A percentile compares a stretch with the other conserved stretches of the same genome.
Conservation (phyloP, 352 stramenopile species). For the Aphanomyces astaci region DNA sequence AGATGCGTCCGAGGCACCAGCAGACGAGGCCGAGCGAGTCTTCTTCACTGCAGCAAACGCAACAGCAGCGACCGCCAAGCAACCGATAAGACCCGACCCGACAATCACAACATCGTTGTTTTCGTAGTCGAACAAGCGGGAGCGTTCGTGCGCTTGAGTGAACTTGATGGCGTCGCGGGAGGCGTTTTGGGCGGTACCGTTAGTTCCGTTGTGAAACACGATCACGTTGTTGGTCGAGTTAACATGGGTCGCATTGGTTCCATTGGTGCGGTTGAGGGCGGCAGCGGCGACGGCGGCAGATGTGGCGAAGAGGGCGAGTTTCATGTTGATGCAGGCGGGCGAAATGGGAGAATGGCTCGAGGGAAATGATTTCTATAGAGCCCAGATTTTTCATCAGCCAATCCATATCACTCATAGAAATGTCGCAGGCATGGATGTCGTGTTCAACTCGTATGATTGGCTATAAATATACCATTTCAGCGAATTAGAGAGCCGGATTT, state of each 20-base stretch:
- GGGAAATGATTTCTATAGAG: background rate
- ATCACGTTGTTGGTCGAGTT: background rate
- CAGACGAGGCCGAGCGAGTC: too few species aligned
- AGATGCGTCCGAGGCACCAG: background rate
- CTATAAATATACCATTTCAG: background rate
- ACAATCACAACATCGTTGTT: background rate
- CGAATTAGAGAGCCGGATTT: background rate
- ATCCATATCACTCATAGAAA: background rate
- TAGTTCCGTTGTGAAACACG: background rate
- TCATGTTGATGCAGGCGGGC: background rate
- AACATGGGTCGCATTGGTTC: background rate
- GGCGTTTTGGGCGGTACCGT: background rate
- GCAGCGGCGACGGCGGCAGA: background rate
- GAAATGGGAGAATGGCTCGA: conserved; percentile 12
- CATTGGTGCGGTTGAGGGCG: background rate
- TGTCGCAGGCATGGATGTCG: background rate
- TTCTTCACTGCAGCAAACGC: background rate
- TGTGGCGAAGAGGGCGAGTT: background rate
- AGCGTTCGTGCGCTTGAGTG: background rate
- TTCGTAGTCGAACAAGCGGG: background rate
- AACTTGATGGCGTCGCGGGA: background rate
- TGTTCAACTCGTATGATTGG: conserved; percentile 8
- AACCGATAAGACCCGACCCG: background rate
- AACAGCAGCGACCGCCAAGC: background rate
- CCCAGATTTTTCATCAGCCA: background rate